A percentile compares a stretch with the other conserved stretches of the same genome.
Conservation (phyloP, 331 rosid genomes). For the Rhamnella rubrinervis region DNA sequence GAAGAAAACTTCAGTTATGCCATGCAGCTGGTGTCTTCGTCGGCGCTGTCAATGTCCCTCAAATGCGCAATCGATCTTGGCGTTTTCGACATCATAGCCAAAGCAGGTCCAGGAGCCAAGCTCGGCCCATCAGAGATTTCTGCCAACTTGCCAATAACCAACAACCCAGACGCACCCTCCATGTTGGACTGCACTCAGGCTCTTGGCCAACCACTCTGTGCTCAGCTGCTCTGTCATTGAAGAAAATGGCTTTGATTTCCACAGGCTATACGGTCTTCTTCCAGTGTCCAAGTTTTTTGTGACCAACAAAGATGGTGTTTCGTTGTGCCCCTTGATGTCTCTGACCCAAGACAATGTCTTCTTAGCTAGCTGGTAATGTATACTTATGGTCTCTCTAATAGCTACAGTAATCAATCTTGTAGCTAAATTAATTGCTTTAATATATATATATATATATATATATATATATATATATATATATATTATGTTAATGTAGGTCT, state of each 20-base stretch:
- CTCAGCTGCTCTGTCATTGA: slow-evolving; percentile 29
- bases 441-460: too few relatives aligned
- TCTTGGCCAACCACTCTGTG: slow-evolving; percentile 38
- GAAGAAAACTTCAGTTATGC: slow-evolving; percentile 27
- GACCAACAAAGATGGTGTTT: slow-evolving; percentile 30
- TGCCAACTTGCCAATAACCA: slow-evolving; percentile 12
- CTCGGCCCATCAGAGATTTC: slow-evolving; percentile 33
- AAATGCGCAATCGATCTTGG: slow-evolving; percentile 34
- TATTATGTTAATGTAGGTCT: slow-evolving; percentile 5
- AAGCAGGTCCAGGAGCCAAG: slow-evolving; percentile 26
- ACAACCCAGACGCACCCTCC: slow-evolving; percentile 32
- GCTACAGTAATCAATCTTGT: too few relatives aligned
- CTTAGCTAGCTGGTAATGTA: slow-evolving; percentile 27
- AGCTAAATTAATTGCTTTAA: too few relatives aligned
- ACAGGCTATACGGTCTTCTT: slow-evolving; percentile 32
- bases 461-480: too few relatives aligned
- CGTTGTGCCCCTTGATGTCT: slow-evolving; percentile 27
- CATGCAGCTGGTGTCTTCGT: slow-evolving; percentile 4
- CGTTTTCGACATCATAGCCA: slow-evolving; percentile 35
- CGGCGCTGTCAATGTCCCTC: slow-evolving; percentile 22
- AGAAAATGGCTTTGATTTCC: neutral
- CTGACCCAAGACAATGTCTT: slow-evolving; percentile 29
- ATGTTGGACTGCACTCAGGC: slow-evolving; percentile 41
- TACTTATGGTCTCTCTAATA: neutral
- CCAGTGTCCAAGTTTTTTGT: slow-evolving; percentile 33